Conservation (phyloP, 176 grass and related monocot genomes). For the Oryza glaberrima region DNA sequence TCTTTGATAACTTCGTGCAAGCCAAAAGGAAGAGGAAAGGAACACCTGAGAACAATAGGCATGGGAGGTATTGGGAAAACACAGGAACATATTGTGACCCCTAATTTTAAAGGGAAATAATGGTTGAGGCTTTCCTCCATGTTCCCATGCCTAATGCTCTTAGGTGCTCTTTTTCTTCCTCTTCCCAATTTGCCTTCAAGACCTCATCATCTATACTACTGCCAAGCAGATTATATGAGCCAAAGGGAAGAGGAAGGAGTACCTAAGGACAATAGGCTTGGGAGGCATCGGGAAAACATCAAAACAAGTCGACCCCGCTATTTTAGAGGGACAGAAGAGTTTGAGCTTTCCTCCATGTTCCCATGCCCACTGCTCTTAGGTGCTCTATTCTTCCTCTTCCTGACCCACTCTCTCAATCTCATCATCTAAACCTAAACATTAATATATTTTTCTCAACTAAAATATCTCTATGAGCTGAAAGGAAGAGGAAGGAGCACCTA, state of each 20-base stretch:
- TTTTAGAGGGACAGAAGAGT: background rate
- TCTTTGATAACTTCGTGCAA: background rate
- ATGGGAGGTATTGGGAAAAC: background rate
- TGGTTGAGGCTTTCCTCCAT: background rate
- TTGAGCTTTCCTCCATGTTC: background rate
- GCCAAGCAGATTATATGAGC: background rate
- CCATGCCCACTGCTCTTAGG: background rate
- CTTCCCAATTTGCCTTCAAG: background rate
- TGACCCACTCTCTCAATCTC: background rate
- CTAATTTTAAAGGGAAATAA: background rate
- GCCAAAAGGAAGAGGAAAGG: background rate
- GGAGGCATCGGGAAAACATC: slow-evolving; percentile 30
- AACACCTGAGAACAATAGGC: background rate
- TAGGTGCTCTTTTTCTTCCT: background rate
- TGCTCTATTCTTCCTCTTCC: slow-evolving; percentile 20
- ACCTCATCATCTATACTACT: background rate
- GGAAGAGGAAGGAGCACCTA: slow-evolving; percentile 8
- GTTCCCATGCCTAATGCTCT: background rate
- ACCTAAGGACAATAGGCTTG: slow-evolving; percentile 22
- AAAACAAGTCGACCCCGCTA: no score
- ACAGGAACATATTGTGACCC: background rate
- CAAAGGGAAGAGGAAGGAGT: slow-evolving; percentile 39
- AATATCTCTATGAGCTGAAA: background rate
- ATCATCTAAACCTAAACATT: background rate
- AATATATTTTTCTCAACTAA: background rate